Conservation (phyloP, 768 basidiomycete species). For the Suillus decipiens region DNA sequence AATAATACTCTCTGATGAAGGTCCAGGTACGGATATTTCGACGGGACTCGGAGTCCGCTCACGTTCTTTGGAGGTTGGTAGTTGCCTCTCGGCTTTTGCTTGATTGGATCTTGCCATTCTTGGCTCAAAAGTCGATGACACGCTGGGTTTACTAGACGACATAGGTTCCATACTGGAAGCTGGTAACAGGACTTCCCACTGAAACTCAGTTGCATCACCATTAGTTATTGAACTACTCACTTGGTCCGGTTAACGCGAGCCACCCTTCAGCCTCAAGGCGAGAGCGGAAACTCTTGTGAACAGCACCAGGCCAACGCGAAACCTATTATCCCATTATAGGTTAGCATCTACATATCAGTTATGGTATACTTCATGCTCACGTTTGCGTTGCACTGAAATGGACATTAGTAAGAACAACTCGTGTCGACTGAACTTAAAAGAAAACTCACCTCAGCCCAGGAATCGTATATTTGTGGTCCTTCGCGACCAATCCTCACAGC, state of each 20-base stretch:
- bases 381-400: conserved; percentile 47
- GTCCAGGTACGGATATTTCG: conserved; percentile 1
- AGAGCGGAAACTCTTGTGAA: conserved; percentile 54
- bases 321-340: conserved; percentile 39
- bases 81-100: neutral
- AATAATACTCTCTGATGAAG: conserved; percentile 23
- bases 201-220: neutral
- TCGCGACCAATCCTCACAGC: conserved; percentile 60
- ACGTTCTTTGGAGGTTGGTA: neutral
- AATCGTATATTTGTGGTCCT: conserved; percentile 56
- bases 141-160: neutral
- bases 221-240: conserved; percentile 17
- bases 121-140: neutral
- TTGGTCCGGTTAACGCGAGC: conserved; percentile 30
- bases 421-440: neutral
- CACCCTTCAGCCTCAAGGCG: conserved; percentile 50
- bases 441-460: conserved; percentile 59
- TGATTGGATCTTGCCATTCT: neutral
- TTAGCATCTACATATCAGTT: neutral
- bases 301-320: conserved; percentile 50
- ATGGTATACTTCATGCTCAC: conserved; percentile 28
- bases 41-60: conserved; percentile 4
- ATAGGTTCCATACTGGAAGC: neutral
- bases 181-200: neutral
- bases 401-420: neutral